Conservation (phyloP, 75 land plant species). For the Isoetes taiwanensis region DNA sequence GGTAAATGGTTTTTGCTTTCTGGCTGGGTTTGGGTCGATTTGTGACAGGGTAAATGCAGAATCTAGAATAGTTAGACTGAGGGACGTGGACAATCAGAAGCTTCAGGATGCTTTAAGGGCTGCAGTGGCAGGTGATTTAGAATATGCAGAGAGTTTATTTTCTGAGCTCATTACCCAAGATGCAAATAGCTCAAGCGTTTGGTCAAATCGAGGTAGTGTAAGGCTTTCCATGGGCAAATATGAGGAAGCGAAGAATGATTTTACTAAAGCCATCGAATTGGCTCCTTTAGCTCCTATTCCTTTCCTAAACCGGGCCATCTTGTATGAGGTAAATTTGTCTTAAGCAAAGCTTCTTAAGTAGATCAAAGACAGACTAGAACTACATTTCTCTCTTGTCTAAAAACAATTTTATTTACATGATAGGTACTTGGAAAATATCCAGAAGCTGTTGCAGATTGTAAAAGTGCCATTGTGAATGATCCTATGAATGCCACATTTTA, state of each 20-base stretch:
- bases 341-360: background rate
- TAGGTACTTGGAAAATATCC: slow-evolving; percentile 32
- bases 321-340: slow-evolving; percentile 20
- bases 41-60: no score
- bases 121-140: slow-evolving; percentile 23
- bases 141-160: slow-evolving; percentile 26
- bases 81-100: slow-evolving; percentile 32
- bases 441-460: slow-evolving; percentile 34
- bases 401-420: no score
- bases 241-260: slow-evolving; percentile 22
- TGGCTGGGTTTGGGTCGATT: no score
- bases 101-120: slow-evolving; percentile 36
- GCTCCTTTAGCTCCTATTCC: slow-evolving; percentile 34
- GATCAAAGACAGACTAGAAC: background rate
- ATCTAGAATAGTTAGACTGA: slow-evolving; percentile 24
- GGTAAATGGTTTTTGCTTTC: no score
- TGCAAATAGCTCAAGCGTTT: slow-evolving; percentile 27
- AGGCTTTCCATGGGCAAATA: slow-evolving; percentile 22
- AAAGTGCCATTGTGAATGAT: slow-evolving; percentile 32
- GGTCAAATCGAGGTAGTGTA: slow-evolving; percentile 39
- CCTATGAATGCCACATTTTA: no score
- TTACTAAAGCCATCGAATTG: slow-evolving; percentile 20
- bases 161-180: slow-evolving; percentile 26
- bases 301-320: slow-evolving; percentile 31
- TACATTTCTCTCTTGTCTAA: no score